These are phyloP conservation scores for Zasmidium citrigriseum DNA, from an alignment of 2,329 filamentous ascomycete genomes.

Conservation along the genomic window DNA sequence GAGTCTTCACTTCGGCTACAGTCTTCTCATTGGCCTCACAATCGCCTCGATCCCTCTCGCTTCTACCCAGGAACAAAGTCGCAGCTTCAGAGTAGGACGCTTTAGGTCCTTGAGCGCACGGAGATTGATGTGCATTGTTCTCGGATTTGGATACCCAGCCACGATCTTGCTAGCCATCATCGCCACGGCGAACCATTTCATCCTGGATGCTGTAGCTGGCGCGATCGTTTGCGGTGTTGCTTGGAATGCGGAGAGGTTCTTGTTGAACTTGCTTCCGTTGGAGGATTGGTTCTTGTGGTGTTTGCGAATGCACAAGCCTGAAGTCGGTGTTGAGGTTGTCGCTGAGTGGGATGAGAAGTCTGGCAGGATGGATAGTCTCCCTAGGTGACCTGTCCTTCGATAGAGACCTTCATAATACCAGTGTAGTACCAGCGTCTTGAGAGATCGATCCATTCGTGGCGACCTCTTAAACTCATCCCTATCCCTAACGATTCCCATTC, in stretches of 20 bases:
- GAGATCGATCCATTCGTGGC: background rate
- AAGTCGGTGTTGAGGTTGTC: constrained; percentile 9
- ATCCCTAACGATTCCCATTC: background rate
- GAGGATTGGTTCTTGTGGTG: constrained; percentile 69
- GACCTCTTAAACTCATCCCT: background rate
- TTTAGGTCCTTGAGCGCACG: constrained; percentile 49
- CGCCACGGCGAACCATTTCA: constrained; percentile 71
- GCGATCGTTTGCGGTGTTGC: constrained; percentile 65
- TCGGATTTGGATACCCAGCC: constrained; percentile 65
- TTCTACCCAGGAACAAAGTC: constrained; percentile 46
- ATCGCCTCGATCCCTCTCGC: constrained; percentile 66
- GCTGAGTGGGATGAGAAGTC: constrained; percentile 4
- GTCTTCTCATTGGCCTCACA: constrained; percentile 70
- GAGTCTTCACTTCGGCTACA: constrained; percentile 74
- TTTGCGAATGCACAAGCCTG: constrained; percentile 66
- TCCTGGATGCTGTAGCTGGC: constrained; percentile 70
- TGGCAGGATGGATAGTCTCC: background rate
- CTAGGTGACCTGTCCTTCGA: background rate
- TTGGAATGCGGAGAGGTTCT: constrained; percentile 56
- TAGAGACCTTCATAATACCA: background rate
- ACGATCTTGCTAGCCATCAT: constrained; percentile 68
- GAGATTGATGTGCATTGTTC: constrained; percentile 50
- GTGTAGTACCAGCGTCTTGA: background rate
- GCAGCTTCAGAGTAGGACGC: constrained; percentile 17
- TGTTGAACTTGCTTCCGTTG: constrained; percentile 65